A percentile compares a stretch with the other conserved stretches of the same genome.
phyloP scores from a whole-genome alignment of 192 early-diverging fungal genomes.

The Helicostylum pulchrum region DNA sequence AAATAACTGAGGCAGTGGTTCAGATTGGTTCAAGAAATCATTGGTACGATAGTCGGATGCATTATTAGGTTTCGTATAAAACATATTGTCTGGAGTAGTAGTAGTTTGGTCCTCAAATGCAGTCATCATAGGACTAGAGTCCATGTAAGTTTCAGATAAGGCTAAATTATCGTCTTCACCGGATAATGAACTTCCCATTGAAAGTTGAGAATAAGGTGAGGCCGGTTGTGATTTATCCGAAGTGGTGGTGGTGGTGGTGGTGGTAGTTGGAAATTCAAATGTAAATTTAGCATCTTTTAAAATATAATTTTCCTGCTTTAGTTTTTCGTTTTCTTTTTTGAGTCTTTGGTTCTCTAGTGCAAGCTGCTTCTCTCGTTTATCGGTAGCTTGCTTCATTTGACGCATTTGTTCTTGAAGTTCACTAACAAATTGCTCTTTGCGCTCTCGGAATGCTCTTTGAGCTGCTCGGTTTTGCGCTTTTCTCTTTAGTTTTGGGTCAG shows the following conservation, averaged over 20 bases:
- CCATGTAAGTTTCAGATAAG: no score
- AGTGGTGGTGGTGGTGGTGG: no score
- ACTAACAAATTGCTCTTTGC: constrained; percentile 79
- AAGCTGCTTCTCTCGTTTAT: constrained; percentile 57
- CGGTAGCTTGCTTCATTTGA: constrained; percentile 56
- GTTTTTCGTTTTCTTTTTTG: constrained; percentile 44
- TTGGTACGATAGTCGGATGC: constrained; percentile 2
- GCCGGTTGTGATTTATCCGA: no score
- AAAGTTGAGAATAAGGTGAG: background rate
- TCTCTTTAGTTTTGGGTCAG: constrained; percentile 27
- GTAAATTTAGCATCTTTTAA: constrained; percentile 30
- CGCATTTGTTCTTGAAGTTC: constrained; percentile 76
- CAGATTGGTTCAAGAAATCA: constrained; percentile 10
- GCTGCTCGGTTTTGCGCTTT: constrained; percentile 40
- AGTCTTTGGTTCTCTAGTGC: constrained; percentile 44
- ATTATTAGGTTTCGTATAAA: background rate
- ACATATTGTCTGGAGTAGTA: no score
- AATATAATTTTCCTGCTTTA: constrained; percentile 49
- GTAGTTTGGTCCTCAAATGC: no score
- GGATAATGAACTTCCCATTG: no score
- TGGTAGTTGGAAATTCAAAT: no score
- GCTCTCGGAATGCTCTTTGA: constrained; percentile 78
- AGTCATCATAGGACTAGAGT: no score
- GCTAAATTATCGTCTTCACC: no score
- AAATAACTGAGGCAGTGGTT: constrained; percentile 5